These are phyloP conservation scores for Biscogniauxia marginata DNA, from an alignment of 2,329 filamentous ascomycete genomes.

Conservation along the genomic window DNA sequence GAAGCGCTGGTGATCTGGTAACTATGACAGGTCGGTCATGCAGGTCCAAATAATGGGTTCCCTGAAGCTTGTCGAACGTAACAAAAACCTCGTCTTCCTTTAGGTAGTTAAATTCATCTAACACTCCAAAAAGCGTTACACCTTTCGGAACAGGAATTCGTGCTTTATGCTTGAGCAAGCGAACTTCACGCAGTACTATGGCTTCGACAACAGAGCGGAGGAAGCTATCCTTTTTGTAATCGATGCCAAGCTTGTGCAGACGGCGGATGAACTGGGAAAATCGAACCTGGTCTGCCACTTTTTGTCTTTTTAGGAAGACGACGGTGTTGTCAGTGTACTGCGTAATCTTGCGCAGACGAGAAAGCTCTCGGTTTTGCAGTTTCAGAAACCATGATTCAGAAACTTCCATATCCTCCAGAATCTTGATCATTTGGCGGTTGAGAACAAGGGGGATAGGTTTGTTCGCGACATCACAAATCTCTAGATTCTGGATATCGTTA, in stretches of 20 bases:
- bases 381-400: conserved; percentile 57
- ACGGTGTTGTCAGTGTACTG: conserved; percentile 60
- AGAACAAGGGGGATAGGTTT: conserved; percentile 68
- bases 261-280: conserved; percentile 62
- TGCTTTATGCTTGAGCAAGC: conserved; percentile 74
- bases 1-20: conserved; percentile 76
- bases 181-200: conserved; percentile 66
- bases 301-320: conserved; percentile 61
- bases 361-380: conserved; percentile 63
- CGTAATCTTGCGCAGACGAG: conserved; percentile 58
- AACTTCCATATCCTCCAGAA: conserved; percentile 75
- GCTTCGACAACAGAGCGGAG: conserved; percentile 70
- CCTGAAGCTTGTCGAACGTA: conserved; percentile 45
- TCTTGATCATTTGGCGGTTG: conserved; percentile 82
- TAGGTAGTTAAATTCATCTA: conserved; percentile 75
- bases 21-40: conserved; percentile 54
- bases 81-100: conserved; percentile 68
- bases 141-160: conserved; percentile 70
- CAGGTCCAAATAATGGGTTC: conserved; percentile 32
- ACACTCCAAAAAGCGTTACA: conserved; percentile 76
- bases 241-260: conserved; percentile 55
- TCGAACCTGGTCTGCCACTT: conserved; percentile 58
- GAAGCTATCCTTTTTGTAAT: conserved; percentile 68
- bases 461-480: conserved; percentile 69
- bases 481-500: conserved; percentile 53